Base-by-base conservation (phyloP, 2,329 filamentous ascomycete genomes). In the Fusarium sp. region DNA sequence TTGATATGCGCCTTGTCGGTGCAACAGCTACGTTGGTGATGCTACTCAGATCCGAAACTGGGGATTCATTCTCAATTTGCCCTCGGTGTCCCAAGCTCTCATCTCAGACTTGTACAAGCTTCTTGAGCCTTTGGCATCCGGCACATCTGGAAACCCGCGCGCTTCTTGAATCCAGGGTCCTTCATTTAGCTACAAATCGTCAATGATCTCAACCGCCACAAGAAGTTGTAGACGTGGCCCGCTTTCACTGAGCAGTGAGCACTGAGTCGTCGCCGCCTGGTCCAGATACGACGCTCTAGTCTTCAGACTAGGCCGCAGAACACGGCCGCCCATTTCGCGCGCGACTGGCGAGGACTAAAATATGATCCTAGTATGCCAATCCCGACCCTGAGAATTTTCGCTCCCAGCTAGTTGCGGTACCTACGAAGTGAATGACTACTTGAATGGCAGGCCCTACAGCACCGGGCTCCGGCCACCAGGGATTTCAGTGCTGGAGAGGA, bases 191-290 rank as follows among this genome's bases (percentile, higher is more conserved):
- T 67, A 50, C 58, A 56, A 65, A 69, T 69, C 69, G 53, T 48
- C 57, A 55, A 55, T 65, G 50, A 46, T 71, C 50, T 50, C 68
- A 74, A 66, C 71, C 70, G 71, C 72, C 70, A 72, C 72, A 68
- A 70, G 67, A 70, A 70, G 67, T 72, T 71, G 72, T 67, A 72
- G 73, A 73, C 72, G 69, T 74, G 72, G 71, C 70, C 71, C 72
- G 70, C 72, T 70, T 67, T 71, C 70, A 74, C 67, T 74, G 72
- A 74, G 69, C 72, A 74, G 65, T 74, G 72, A 74, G 69, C 72
- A 74, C 67, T 74, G 72, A 74, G 71, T 73, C 68, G 72, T 63
- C 60, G 67, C 59, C 59, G 69, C 59, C 60, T 50, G 53, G 60
- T 65, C 62, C 72, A 68, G 62, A 62, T 62, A 62, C 70, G 56